phyloP scores from a whole-genome alignment of 2,329 filamentous ascomycete species.

The Exophiala xenobiotica region DNA sequence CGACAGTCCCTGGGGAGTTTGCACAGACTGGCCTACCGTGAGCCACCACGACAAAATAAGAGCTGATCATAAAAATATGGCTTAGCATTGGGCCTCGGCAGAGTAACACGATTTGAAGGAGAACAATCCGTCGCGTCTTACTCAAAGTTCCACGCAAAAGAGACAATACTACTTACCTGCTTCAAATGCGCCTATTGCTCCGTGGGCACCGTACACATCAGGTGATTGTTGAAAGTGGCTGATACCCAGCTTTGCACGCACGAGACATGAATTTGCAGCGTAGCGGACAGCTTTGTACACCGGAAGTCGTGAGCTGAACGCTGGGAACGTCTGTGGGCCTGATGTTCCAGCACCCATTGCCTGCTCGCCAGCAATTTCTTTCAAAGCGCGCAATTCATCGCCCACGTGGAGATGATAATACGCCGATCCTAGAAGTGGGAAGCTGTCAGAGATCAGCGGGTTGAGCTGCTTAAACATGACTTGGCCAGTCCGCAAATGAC shows the following conservation, averaged over 20 bases:
- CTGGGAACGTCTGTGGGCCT: not conserved
- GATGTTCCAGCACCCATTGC: not conserved
- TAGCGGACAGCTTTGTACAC: not conserved
- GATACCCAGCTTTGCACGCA: slow-evolving; percentile 1
- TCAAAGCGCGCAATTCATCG: not conserved
- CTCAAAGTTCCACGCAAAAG: not conserved
- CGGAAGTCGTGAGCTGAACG: not conserved
- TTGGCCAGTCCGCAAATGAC: not conserved
- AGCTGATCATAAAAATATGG: not conserved
- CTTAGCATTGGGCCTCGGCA: not conserved
- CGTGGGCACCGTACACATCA: not conserved
- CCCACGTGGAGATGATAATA: slow-evolving; percentile 3
- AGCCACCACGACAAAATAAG: slow-evolving; percentile 6
- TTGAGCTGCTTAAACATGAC: not conserved
- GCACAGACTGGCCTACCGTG: not conserved
- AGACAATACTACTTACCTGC: not conserved
- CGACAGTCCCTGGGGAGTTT: not conserved
- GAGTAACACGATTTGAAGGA: not conserved
- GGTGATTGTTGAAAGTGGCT: not conserved
- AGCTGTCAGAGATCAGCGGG: not conserved
- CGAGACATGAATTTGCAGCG: slow-evolving; percentile 1
- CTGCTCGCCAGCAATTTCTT: not conserved
- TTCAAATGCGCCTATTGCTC: not conserved
- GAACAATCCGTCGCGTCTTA: not conserved
- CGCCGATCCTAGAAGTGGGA: not conserved